Evolutionary conservation across 2,329 filamentous ascomycete species (phyloP).

Genomic region (Stylonectria norvegica): DNA sequence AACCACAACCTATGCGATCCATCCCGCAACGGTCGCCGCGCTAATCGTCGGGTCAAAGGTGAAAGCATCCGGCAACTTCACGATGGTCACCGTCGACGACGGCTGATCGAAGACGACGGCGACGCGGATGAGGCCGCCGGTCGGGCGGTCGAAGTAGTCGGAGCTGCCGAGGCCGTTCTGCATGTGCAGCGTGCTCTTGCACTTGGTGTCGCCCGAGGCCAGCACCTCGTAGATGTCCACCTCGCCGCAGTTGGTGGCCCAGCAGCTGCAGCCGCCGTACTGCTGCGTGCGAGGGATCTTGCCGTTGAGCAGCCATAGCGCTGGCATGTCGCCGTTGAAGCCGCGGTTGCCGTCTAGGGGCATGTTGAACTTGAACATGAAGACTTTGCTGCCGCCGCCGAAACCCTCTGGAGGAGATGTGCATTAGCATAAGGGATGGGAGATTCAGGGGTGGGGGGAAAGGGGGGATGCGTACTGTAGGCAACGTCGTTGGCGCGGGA

Average conservation of each 20-base stretch:
- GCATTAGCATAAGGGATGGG: slow-evolving; percentile 7
- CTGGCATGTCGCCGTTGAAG: slow-evolving; percentile 64
- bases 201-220: slow-evolving; percentile 58
- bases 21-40: neutral
- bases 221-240: slow-evolving; percentile 74
- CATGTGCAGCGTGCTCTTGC: slow-evolving; percentile 68
- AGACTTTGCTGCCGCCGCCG: slow-evolving; percentile 65
- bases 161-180: slow-evolving; percentile 62
- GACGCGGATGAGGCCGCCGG: slow-evolving; percentile 56
- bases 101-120: slow-evolving; percentile 33
- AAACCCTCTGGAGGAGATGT: slow-evolving; percentile 63
- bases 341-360: slow-evolving; percentile 53
- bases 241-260: slow-evolving; percentile 66
- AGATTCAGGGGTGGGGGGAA: neutral
- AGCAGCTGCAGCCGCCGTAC: slow-evolving; percentile 72
- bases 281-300: slow-evolving; percentile 67
- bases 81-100: neutral
- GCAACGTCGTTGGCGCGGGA: slow-evolving; percentile 41
- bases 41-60: neutral
- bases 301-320: slow-evolving; percentile 73
- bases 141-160: slow-evolving; percentile 69
- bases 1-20: neutral
- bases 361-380: slow-evolving; percentile 73
- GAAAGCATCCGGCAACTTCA: neutral
- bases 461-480: slow-evolving; percentile 38